Base-by-base conservation (phyloP, 768 basidiomycete genomes). In the Mycena capillaripes region DNA sequence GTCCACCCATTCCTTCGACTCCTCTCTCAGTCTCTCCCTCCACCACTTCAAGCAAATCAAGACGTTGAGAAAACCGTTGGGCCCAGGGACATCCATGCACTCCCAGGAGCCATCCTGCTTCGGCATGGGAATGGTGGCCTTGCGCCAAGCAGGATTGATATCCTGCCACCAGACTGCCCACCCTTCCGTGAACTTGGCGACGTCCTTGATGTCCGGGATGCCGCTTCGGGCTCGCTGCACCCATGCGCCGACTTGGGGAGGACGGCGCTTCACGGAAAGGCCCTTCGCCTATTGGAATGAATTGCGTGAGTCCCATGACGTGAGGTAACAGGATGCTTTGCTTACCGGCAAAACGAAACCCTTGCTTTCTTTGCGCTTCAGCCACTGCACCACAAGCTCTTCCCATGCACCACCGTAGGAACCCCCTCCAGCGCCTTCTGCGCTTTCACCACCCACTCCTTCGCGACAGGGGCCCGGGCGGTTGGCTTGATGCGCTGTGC, bases 11-110 rank as follows among this genome's bases (percentile, higher is more conserved):
- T 56, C 53, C 53, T 16, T 2, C 29, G 53, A 56, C 29, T 9
- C 12, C 3, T 30, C 30, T 12, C 32, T 29, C 53, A 56, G n/a
- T 29, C 7, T 17, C 1, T 21, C 29, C 29, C 53, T 30, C 53
- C 53, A 56, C 53, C 53, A 56, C 32, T 32, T 32, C 53, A 56
- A 17, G 53, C 53, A 56, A 29, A 56, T 56, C 53, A 56, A 56
- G 29, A 56, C 32, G 14, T 32, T 56, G 21, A 56, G 19, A 19
- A 56, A 56, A 9, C 53, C 56, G 56, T 57, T 57, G 2, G 30
- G 56, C 21, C 56, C 36, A 3, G 30, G n/a, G 4, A 38, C 1
- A n/a, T 57, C 56, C 56, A 57, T n/a, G 34, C 5, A 34, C 19
- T 1, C 29, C 53, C 53, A 56, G 29, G 29, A 2, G 2, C 48